Evolutionary conservation across 495 filamentous ascomycete genomes (phyloP), one percentile per base, ranked within the genome.

Genomic region (Symbiotaphrina buchneri): DNA sequence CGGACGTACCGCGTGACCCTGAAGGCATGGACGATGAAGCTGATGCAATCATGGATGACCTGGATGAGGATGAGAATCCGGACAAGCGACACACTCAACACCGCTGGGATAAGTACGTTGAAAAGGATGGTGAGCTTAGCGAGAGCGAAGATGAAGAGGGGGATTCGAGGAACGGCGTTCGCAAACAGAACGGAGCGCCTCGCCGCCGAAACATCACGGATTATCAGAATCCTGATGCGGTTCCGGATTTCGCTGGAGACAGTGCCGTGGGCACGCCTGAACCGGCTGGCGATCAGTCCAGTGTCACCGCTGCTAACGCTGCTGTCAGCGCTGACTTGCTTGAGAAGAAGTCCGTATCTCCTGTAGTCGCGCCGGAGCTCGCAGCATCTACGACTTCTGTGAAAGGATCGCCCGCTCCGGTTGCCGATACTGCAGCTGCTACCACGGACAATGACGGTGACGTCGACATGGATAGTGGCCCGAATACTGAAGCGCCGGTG

Each of bases 81-180:
- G 90, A 99, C 42, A 63, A 60, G 38, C 73, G 87, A 10, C 65
- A 73, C 41, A 87, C 83, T 0, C 67, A 90, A 46, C 75, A 81
- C 6, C 65, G 71, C 34, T 81, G 80, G 61, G 90, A 99, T 36
- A 65, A 76, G 43, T 67, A 65, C 29, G 63, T 81, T 13, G 65
- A 70, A 35, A 67, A 72, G 19, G 61, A 72, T 14, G 77, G 74
- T 37, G 82, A 91, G 40, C 52, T 73, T 3, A 79, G 71, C 40
- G 79, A 85, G 6, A 85, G 75, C 36, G 84, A 94, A 31, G 81
- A 92, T 37, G 87, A 95, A 41, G 82, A 92, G 1, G 61, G 79
- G 44, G 74, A 72, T 28, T 62, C 63, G 24, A 59, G 63, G 11
- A 74, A 82, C 31, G 85, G 84, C 22, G 58, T 82, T 19, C 55